Conservation (phyloP, 768 basidiomycete species). For the Mrakia gelida region DNA sequence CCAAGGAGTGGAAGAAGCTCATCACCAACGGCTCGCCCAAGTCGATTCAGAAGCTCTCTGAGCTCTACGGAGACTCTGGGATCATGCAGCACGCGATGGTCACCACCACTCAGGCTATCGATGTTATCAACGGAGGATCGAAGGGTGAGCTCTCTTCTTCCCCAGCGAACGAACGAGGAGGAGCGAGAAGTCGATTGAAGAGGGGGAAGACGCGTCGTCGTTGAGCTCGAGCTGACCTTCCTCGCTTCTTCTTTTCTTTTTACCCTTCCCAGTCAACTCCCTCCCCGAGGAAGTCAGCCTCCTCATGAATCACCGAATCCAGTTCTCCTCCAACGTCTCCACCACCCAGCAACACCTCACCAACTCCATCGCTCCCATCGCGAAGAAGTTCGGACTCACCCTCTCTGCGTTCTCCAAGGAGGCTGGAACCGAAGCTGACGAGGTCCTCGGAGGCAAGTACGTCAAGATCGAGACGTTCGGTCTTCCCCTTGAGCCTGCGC, state of each 20-base stretch:
- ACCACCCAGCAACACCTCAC: constrained; percentile 14
- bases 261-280: constrained; percentile 8
- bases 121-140: constrained; percentile 42
- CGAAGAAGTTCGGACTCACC: not conserved
- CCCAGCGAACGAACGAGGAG: too few species aligned
- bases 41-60: constrained; percentile 36
- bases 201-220: not conserved
- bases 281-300: constrained; percentile 30
- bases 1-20: constrained; percentile 35
- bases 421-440: not conserved
- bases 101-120: constrained; percentile 41
- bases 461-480: constrained; percentile 26
- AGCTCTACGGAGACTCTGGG: constrained; percentile 26
- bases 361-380: constrained; percentile 23
- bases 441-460: constrained; percentile 11
- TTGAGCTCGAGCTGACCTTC: not conserved
- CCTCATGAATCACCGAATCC: constrained; percentile 31
- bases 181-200: too few species aligned
- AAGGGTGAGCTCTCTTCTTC: constrained; percentile 32
- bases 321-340: constrained; percentile 23
- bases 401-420: constrained; percentile 24
- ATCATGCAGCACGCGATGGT: constrained; percentile 34
- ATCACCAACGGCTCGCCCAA: constrained; percentile 35
- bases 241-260: not conserved
- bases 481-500: constrained; percentile 28